phyloP scores from a whole-genome alignment of 257 asterid genomes.

The Capsicum baccatum region DNA sequence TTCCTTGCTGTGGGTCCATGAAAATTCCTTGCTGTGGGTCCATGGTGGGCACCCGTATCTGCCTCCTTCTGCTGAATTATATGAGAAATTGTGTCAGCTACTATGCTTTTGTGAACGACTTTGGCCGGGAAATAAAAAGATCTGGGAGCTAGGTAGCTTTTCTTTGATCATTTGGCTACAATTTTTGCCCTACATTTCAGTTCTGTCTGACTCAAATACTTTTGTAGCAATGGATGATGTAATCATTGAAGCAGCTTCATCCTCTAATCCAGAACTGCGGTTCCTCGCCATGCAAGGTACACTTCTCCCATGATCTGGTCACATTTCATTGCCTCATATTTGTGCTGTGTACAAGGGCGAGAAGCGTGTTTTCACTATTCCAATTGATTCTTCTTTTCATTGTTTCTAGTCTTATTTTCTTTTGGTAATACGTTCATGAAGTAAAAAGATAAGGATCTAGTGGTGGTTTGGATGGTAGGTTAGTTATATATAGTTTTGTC shows the following conservation, averaged over 20 bases:
- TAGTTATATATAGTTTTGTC: neutral
- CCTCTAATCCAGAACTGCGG: constrained; percentile 67
- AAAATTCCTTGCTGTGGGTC: constrained; percentile 79
- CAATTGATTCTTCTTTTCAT: neutral
- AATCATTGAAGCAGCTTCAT: constrained; percentile 57
- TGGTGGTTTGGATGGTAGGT: constrained; percentile 18
- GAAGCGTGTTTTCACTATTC: neutral
- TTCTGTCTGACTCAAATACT: constrained; percentile 32
- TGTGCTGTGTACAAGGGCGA: neutral
- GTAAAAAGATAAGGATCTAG: constrained; percentile 8
- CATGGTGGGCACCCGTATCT: constrained; percentile 87
- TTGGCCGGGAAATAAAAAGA: constrained; percentile 63
- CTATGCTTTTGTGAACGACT: constrained; percentile 54
- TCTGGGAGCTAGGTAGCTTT: constrained; percentile 51
- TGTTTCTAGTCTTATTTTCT: neutral
- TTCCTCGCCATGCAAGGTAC: constrained; percentile 72
- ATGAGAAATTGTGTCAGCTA: constrained; percentile 63
- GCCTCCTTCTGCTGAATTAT: constrained; percentile 73
- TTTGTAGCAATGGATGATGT: constrained; percentile 44
- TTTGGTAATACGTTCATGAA: constrained; percentile 4
- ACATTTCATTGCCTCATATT: constrained; percentile 13
- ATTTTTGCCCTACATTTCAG: constrained; percentile 7
- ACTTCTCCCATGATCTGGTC: neutral
- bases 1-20: constrained; percentile 83
- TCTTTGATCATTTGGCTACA: constrained; percentile 16